phyloP scores from a whole-genome alignment of 768 basidiomycete species.

The Mycena haematopus region DNA sequence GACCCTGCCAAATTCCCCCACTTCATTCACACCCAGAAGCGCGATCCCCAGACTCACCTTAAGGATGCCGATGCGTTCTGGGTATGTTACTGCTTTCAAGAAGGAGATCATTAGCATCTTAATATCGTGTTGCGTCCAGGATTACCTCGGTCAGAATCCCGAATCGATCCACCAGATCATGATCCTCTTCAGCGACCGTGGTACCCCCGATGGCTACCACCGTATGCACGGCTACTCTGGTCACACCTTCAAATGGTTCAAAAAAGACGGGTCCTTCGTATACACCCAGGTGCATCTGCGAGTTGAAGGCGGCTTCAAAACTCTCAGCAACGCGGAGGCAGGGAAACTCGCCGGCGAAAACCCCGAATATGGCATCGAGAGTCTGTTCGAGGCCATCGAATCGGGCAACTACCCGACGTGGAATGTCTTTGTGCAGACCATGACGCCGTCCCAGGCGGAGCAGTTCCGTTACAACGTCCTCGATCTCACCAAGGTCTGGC shows the following conservation, averaged over 20 bases:
- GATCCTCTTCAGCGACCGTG: conserved; percentile 95
- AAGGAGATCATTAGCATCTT: not conserved
- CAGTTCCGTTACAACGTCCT: conserved; percentile 89
- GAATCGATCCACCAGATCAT: conserved; percentile 89
- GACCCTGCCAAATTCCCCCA: conserved; percentile 91
- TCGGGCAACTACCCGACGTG: conserved; percentile 81
- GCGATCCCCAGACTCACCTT: conserved; percentile 90
- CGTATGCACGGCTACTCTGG: conserved; percentile 92
- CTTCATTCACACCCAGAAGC: conserved; percentile 94
- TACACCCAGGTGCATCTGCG: conserved; percentile 89
- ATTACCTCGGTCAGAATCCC: conserved; percentile 87
- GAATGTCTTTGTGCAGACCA: conserved; percentile 93
- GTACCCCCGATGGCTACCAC: conserved; percentile 90
- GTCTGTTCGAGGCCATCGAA: conserved; percentile 85
- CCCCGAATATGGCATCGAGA: conserved; percentile 85
- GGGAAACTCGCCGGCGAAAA: conserved; percentile 70
- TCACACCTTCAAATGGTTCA: conserved; percentile 89
- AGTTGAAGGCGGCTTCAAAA: conserved; percentile 84
- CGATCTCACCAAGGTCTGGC: conserved; percentile 92
- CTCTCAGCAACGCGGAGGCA: conserved; percentile 73
- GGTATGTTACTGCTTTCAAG: conserved; percentile 54
- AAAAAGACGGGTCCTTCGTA: conserved; percentile 81
- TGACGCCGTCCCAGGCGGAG: conserved; percentile 93
- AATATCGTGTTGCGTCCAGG: conserved; percentile 54
- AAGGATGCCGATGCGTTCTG: conserved; percentile 89